Percentiles rank a stretch among this genome's conserved stretches.
Evolutionary conservation across 2,329 filamentous ascomycete genomes (phyloP).

Genomic region (Alternaria sp.): DNA sequence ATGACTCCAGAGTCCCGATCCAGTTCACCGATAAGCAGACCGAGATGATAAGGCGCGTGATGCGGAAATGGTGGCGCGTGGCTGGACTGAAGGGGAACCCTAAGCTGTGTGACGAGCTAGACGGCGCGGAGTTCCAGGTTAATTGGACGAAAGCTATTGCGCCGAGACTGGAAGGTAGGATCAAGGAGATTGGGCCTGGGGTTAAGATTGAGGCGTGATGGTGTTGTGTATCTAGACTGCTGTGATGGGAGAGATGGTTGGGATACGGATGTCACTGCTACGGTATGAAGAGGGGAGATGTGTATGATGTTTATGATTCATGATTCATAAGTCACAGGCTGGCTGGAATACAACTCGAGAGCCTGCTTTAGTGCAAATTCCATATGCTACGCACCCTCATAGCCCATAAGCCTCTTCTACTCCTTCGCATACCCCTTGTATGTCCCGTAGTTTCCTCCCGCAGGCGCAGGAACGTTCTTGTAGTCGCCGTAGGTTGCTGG

Average conservation of each 20-base stretch:
- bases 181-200: slow-evolving; percentile 50
- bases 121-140: slow-evolving; percentile 64
- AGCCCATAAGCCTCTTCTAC: neutral
- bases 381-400: neutral
- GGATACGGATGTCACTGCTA: neutral
- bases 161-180: slow-evolving; percentile 78
- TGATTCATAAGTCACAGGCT: neutral
- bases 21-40: slow-evolving; percentile 51
- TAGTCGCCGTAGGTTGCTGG: neutral
- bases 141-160: slow-evolving; percentile 83
- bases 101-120: slow-evolving; percentile 61
- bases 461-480: neutral
- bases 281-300: no score
- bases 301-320: neutral
- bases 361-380: neutral
- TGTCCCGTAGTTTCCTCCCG: neutral
- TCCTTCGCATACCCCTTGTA: neutral
- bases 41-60: slow-evolving; percentile 70
- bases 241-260: neutral
- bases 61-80: slow-evolving; percentile 74
- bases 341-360: neutral
- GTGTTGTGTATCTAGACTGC: neutral
- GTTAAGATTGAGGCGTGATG: neutral
- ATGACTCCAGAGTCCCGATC: slow-evolving; percentile 54
- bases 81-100: slow-evolving; percentile 65